Evolutionary conservation across 345 rosid species (phyloP).

Genomic region (Punica granatum): DNA sequence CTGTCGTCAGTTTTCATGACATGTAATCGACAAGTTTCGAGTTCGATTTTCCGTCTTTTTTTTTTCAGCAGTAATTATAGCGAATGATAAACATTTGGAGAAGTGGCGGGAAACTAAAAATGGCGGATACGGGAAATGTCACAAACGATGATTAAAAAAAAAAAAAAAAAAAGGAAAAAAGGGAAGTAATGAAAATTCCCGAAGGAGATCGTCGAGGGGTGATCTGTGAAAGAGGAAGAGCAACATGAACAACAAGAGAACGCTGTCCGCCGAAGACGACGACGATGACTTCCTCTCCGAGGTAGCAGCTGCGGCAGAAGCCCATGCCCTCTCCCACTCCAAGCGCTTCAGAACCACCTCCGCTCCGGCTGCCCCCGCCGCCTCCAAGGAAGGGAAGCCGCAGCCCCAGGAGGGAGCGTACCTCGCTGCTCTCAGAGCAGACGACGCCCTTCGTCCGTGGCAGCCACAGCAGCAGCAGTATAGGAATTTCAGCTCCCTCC

Average conservation of each 20-base stretch:
- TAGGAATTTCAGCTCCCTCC: constrained; percentile 4
- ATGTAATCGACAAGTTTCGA: no score
- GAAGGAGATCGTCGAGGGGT: no score
- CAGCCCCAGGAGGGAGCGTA: constrained; percentile 32
- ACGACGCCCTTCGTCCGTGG: constrained; percentile 28
- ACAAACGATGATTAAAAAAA: no score
- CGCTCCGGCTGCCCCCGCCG: background rate
- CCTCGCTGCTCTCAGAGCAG: constrained; percentile 45
- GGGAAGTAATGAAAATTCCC: no score
- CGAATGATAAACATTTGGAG: no score
- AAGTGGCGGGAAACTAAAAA: no score
- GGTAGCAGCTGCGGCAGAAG: constrained; percentile 27
- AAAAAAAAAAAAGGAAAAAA: background rate
- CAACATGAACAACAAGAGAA: background rate
- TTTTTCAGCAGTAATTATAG: no score
- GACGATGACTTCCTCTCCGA: constrained; percentile 26
- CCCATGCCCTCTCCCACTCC: constrained; percentile 16
- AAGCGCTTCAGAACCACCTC: constrained; percentile 19
- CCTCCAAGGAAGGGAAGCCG: background rate
- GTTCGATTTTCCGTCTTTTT: no score
- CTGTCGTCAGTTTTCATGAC: no score
- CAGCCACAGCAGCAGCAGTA: constrained; percentile 5
- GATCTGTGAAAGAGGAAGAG: background rate
- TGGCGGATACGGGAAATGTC: no score
- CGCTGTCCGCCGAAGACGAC: constrained; percentile 14